Evolutionary conservation across 2,329 filamentous ascomycete genomes (phyloP).

Genomic region (Tolypocladium ophioglossoides): DNA sequence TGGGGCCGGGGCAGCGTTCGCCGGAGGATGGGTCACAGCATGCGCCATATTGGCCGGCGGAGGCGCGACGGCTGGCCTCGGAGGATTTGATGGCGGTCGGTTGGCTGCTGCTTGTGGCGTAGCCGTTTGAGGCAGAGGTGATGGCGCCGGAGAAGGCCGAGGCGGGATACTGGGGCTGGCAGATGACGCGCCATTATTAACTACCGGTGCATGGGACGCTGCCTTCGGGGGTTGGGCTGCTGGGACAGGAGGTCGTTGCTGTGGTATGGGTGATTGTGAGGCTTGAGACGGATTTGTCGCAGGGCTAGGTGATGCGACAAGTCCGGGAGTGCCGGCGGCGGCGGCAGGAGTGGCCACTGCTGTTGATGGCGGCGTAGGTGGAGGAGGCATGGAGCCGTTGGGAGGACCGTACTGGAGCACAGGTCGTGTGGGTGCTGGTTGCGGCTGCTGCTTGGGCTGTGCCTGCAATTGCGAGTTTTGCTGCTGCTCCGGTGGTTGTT

Average conservation of each 20-base stretch:
- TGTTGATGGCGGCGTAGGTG: slow-evolving; percentile 24
- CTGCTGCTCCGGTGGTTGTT: slow-evolving; percentile 7
- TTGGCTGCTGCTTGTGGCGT: slow-evolving; percentile 9
- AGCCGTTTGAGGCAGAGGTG: slow-evolving; percentile 10
- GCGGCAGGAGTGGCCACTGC: slow-evolving; percentile 11
- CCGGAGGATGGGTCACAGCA: slow-evolving; percentile 18
- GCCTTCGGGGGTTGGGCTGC: neutral
- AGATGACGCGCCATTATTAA: slow-evolving; percentile 2
- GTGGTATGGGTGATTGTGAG: slow-evolving; percentile 1
- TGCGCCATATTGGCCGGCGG: slow-evolving; percentile 5
- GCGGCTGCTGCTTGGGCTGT: slow-evolving; percentile 1
- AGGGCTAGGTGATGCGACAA: slow-evolving; percentile 6
- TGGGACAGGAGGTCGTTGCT: slow-evolving; percentile 5
- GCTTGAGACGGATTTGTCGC: slow-evolving; percentile 6
- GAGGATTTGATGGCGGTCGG: slow-evolving; percentile 11
- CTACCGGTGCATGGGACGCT: neutral
- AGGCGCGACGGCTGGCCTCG: slow-evolving; percentile 8
- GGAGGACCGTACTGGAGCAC: slow-evolving; percentile 57
- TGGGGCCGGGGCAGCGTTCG: slow-evolving; percentile 10
- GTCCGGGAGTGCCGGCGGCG: slow-evolving; percentile 8
- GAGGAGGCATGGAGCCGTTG: slow-evolving; percentile 49
- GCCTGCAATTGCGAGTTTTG: slow-evolving; percentile 9
- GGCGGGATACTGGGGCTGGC: slow-evolving; percentile 1
- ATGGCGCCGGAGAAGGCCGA: slow-evolving; percentile 2
- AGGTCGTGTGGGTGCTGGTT: slow-evolving; percentile 30